Base-by-base conservation (phyloP, 139 green algal species). In the Pycnococcus provasolii region DNA sequence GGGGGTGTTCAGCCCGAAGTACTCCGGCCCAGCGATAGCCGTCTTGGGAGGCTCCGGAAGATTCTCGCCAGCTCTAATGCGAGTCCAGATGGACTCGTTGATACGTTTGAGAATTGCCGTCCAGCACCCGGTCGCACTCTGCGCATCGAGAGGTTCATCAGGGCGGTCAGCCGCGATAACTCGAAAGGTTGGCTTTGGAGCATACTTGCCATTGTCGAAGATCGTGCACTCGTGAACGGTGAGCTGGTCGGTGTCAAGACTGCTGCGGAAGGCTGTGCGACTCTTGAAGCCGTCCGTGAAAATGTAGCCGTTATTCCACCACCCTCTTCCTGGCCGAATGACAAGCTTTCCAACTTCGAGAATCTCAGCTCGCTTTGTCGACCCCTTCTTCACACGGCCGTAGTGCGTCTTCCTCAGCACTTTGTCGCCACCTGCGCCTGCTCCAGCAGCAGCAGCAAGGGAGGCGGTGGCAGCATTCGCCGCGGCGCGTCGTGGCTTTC, bases 261-360 rank as follows among this genome's bases (percentile, higher is more conserved):
- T 67, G 48, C 61, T 85, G 48, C 87, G 73, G 85, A 96, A 96
- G 42, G 79, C 59, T 1, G 86, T 86, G 42, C 85, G 79, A 0
- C 74, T 81, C 47, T 82, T 75, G 80, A 94, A 95, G 64, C 90
- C 88, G 2, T 83, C 80, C 8, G 90, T 86, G 71, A 96, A 96
- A 72, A 96, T 95, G 79, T 96, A 96, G 53, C 89, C 89, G 64
- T 80, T 77, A 68, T 95, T 95, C 76, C 80, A 80, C 88, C 88
- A 95, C 2, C 82, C 83, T 26, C 26, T 26, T 26, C 26, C 26
- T 26, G 26, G 26, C 26, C 26, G 26, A 26, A 64, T 45, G 11
- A 55, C 50, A 11, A 55, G 11, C 50, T 11, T 13, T 11, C 50
- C 50, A 11, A 55, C 50, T 13, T 55, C 50, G 50, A 55, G 50